Evolutionary conservation across 768 basidiomycete species (phyloP), one percentile per base, ranked within the genome.

Genomic region (Clathrus columnatus): DNA sequence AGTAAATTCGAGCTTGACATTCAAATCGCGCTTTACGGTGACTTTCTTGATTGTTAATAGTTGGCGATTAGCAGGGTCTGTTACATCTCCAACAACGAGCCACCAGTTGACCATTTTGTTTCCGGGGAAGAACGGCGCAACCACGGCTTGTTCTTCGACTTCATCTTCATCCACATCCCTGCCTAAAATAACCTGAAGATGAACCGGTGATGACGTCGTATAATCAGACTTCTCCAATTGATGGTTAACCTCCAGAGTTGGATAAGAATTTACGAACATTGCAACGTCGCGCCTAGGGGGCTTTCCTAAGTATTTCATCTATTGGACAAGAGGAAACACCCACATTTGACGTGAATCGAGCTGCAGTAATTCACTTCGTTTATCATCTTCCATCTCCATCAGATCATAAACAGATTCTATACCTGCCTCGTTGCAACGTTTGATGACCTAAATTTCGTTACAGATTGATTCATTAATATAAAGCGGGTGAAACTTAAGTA

Each of bases 101-200:
- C 94, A 98, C 95, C 94, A 98, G 64, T 92, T 93, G 55, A 88
- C 83, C 69, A 91, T 80, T 75, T 97, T 97, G 70, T 85, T 86
- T 52, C 72, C 75, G 0, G 95, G 95, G 73, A 88, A 98, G 72
- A 84, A 88, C 0, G 96, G 94, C 0, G 96, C 95, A n/a, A 97
- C 79, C 29, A 94, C 94, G 3, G 73, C 74, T 65, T 91, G 87
- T 61, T 91, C 85, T 10, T 77, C 79, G 43, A 78, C 79, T 17
- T 87, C 88, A 30, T 86, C 82, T 44, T 84, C 85, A 58, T 93
- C 91, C 1, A 78, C 82, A 53, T 98, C 95, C 18, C 86, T 80
- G 27, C 86, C 78, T 11, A 98, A 81, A 0, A 78, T 70, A 42
- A 97, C 87, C 61, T 86, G 81, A 52, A 98, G 73, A 7, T 77